A percentile compares a stretch with the other conserved stretches of the same genome.
Evolutionary conservation across 306 rosid species (phyloP).

Genomic region (Vigna hirtella): DNA sequence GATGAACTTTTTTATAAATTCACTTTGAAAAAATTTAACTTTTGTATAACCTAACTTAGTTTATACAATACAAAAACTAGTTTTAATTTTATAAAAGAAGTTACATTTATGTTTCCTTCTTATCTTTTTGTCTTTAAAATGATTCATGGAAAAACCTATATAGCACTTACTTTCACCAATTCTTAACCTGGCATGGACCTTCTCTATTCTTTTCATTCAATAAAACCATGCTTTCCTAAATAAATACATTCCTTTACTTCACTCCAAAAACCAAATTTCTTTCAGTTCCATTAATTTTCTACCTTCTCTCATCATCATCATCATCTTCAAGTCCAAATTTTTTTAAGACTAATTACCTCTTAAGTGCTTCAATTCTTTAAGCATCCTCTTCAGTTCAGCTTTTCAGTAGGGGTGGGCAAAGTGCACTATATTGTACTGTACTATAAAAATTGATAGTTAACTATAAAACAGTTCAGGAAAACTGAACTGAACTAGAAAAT

Average conservation of each 20-base stretch:
- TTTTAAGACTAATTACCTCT: too few species aligned
- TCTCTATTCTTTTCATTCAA: slow-evolving; percentile 52
- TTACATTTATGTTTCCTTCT: too few species aligned
- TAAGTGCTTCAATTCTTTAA: neutral
- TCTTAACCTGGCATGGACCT: slow-evolving; percentile 47
- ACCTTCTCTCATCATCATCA: neutral
- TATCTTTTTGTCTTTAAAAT: too few species aligned
- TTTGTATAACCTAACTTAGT: too few species aligned
- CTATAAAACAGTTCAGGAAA: too few species aligned
- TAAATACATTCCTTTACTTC: neutral
- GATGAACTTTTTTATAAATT: too few species aligned
- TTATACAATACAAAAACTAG: too few species aligned
- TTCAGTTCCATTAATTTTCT: slow-evolving; percentile 9
- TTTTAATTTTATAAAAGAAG: too few species aligned
- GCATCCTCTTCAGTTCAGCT: neutral
- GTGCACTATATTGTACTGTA: neutral
- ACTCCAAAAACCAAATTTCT: slow-evolving; percentile 45
- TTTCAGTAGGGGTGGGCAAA: neutral
- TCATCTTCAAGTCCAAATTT: neutral
- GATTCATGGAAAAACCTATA: too few species aligned
- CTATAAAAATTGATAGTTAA: too few species aligned
- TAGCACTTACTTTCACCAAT: neutral
- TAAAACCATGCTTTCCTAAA: slow-evolving; percentile 47
- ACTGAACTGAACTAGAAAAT: too few species aligned
- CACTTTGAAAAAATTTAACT: too few species aligned